Evolutionary conservation across 2,329 filamentous ascomycete species (phyloP), one percentile per base, ranked within the genome.

Genomic region (Mollisia scopiformis): DNA sequence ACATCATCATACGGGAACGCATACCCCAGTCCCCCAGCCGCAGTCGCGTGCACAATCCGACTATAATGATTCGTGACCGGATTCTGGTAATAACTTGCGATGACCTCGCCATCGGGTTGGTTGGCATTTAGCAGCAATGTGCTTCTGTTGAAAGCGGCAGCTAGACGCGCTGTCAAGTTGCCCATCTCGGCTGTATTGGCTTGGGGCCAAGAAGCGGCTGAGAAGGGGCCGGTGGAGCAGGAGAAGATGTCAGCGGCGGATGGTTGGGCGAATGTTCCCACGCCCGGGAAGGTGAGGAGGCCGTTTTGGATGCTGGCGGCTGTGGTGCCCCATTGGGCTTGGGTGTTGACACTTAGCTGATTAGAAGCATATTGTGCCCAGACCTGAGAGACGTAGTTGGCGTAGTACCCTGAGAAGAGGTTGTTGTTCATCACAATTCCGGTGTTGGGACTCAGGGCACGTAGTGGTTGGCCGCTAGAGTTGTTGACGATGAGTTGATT

Each of bases 1-100:
- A 90, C 87, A 70, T 90, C 87, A 67, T 90, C 88, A 66, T 88
- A 90, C 0, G 87, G 79, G 69, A 89, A 90, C 0, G 84, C 82
- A 68, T 90, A 90, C 0, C 87, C 87, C 46, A 78, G 76, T 0
- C 81, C 81, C 70, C 88, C 86, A 6, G 80, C 71, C 74, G 88
- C 84, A 55, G 84, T 79, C 43, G 79, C 73, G 73, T 89, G 87
- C 1, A 89, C 80, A 31, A 89, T 76, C 3, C 84, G 77, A 37
- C 82, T 77, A 69, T 88, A 89, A 71, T 89, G 86, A 74, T 91
- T 90, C 49, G 87, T 89, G 53, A 83, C 74, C 2, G 66, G 62
- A 14, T 80, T 72, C 57, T 74, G 66, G 73, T 90, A 90, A 71
- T 86, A 89, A n/a, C 71, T 73, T 7, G 69, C 72, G 2, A 81